phyloP scores from a whole-genome alignment of 73 alveolate species.

The Halteria grandinella region DNA sequence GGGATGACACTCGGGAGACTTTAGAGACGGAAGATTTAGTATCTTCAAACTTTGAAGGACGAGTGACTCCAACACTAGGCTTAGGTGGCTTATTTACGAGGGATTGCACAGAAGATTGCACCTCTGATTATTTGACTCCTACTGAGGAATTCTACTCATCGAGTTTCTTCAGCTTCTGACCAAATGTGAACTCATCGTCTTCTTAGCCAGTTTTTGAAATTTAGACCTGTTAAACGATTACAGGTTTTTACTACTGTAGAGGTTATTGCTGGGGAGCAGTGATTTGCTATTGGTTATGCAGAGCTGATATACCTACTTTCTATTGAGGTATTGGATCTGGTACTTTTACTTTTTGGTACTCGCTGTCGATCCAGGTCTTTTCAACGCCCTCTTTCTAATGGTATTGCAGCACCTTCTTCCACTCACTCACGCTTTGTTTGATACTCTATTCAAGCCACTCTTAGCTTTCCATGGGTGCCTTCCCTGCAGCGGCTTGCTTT shows the following conservation, averaged over 20 bases:
- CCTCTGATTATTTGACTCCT: no score
- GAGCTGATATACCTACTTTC: no score
- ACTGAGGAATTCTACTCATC: not conserved
- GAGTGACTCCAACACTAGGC: not conserved
- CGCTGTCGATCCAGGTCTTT: not conserved
- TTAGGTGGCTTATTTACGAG: slow-evolving; percentile 32
- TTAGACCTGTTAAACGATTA: no score
- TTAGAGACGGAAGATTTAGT: slow-evolving; percentile 19
- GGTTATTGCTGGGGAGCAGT: no score
- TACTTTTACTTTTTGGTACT: no score
- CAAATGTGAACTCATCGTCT: slow-evolving; percentile 48
- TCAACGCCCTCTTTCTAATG: not conserved
- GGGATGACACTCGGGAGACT: slow-evolving; percentile 19
- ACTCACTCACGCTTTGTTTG: slow-evolving; percentile 35
- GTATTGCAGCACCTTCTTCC: slow-evolving; percentile 34
- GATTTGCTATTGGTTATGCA: no score
- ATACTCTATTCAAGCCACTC: slow-evolving; percentile 43
- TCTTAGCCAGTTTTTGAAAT: no score
- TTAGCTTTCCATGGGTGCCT: no score
- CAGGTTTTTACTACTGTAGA: no score
- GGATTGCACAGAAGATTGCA: no score
- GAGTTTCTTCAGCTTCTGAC: not conserved
- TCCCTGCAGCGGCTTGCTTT: no score
- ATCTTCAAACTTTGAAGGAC: slow-evolving; percentile 35
- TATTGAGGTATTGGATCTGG: no score